Evolutionary conservation across 2,329 filamentous ascomycete species (phyloP).

Genomic region (Aspergillus phoenicis): DNA sequence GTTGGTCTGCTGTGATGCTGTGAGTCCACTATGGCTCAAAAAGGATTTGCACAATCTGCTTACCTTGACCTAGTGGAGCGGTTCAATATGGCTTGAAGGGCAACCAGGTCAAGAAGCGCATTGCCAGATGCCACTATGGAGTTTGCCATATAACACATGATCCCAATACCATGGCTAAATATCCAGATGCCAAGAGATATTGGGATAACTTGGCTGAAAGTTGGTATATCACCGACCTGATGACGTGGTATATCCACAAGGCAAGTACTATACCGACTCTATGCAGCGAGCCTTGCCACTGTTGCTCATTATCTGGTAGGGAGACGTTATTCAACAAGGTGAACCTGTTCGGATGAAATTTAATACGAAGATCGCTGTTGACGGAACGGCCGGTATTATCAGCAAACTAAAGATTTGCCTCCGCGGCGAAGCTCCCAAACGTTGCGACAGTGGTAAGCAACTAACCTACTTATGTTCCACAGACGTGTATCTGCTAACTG

Average conservation of each 20-base stretch:
- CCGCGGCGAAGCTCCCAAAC: neutral
- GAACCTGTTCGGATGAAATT: slow-evolving; percentile 13
- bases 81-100: slow-evolving; percentile 24
- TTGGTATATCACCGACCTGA: neutral
- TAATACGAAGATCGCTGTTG: fast-evolving
- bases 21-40: neutral
- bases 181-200: neutral
- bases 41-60: neutral
- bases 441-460: neutral
- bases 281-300: too few relatives aligned
- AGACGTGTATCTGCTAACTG: neutral
- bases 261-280: slow-evolving; percentile 5
- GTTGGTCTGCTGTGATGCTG: slow-evolving; percentile 28
- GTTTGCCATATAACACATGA: neutral
- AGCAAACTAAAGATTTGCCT: slow-evolving; percentile 1
- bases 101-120: slow-evolving; percentile 24
- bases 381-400: fast-evolving
- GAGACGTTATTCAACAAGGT: slow-evolving; percentile 13
- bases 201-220: slow-evolving; percentile 17
- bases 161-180: neutral
- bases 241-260: slow-evolving; percentile 29
- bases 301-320: neutral
- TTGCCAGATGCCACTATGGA: slow-evolving; percentile 27
- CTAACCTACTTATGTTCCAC: neutral
- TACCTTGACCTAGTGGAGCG: slow-evolving; percentile 21